A percentile compares a stretch with the other conserved stretches of the same genome.
Conservation (phyloP, 2,329 filamentous ascomycete genomes). For the Colletotrichum sp. region DNA sequence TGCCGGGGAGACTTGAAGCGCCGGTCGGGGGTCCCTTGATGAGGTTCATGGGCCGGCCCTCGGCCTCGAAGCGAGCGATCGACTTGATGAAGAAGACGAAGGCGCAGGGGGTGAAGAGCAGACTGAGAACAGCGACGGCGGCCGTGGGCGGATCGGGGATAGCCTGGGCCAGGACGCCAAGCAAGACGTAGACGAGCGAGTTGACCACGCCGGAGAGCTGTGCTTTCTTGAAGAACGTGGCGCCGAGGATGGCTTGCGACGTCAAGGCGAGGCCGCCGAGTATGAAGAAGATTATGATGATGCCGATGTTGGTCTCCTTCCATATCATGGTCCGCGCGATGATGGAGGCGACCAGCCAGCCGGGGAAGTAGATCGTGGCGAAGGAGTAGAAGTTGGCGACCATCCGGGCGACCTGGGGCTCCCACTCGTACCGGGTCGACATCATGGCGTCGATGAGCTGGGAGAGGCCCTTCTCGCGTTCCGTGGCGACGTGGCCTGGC, state of each 20-base stretch:
- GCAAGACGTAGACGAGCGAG: constrained; percentile 73
- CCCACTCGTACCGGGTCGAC: constrained; percentile 62
- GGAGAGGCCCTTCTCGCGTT: constrained; percentile 74
- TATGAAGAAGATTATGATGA: constrained; percentile 78
- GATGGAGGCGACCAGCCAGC: constrained; percentile 58
- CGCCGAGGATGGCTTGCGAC: constrained; percentile 82
- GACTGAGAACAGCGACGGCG: constrained; percentile 70
- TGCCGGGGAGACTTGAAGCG: constrained; percentile 73
- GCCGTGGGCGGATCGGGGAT: constrained; percentile 66
- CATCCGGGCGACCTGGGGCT: constrained; percentile 35
- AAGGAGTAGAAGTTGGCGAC: constrained; percentile 72
- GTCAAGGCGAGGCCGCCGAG: constrained; percentile 76
- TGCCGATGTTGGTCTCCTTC: constrained; percentile 62
- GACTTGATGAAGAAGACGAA: constrained; percentile 82
- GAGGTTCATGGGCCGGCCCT: constrained; percentile 66
- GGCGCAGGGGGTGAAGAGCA: constrained; percentile 87
- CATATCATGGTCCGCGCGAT: constrained; percentile 70
- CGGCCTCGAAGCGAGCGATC: constrained; percentile 77
- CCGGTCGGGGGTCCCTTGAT: constrained; percentile 65
- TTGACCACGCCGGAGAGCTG: constrained; percentile 86
- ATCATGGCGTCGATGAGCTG: constrained; percentile 80
- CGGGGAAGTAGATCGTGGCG: constrained; percentile 65
- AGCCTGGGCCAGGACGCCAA: constrained; percentile 84
- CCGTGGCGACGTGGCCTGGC: constrained; percentile 72
- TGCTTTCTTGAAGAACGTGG: constrained; percentile 83